Percentiles rank a stretch among this genome's conserved stretches.
These are phyloP conservation scores for Theileria luwenshuni DNA, from an alignment of 169 alveolate species.

Conservation along the genomic window DNA sequence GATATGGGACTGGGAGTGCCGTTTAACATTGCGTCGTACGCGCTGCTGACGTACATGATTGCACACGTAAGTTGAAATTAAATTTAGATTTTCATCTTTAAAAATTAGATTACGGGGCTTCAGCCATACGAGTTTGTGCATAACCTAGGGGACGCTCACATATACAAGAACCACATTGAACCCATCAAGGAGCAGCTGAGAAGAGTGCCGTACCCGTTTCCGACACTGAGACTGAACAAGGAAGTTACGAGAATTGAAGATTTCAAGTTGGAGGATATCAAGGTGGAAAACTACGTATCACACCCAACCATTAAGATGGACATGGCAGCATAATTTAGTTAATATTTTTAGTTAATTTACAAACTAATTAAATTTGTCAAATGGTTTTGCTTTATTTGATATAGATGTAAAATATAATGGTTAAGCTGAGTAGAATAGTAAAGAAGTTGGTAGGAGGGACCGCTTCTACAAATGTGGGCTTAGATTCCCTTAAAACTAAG, in stretches of 20 bases:
- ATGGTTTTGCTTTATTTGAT: not conserved
- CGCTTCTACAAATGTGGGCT: too few relatives aligned
- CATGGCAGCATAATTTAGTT: constrained; percentile 82
- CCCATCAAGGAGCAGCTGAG: constrained; percentile 88
- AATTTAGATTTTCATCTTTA: not conserved
- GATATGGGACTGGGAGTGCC: constrained; percentile 99
- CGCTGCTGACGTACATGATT: constrained; percentile 93
- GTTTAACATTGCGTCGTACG: constrained; percentile 96
- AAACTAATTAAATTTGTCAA: not conserved
- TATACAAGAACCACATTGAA: constrained; percentile 92
- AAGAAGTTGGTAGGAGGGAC: constrained; percentile 39
- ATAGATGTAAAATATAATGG: constrained; percentile 27
- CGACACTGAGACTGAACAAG: constrained; percentile 88
- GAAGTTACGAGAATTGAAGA: constrained; percentile 86
- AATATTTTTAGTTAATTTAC: constrained; percentile 5
- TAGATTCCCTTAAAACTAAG: constrained; percentile 27
- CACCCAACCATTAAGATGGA: constrained; percentile 89
- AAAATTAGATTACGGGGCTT: constrained; percentile 78
- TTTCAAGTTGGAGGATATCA: constrained; percentile 87
- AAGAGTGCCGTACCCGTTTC: constrained; percentile 96
- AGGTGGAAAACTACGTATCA: constrained; percentile 87
- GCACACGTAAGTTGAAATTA: constrained; percentile 86
- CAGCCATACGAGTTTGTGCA: constrained; percentile 92
- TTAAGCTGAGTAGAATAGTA: constrained; percentile 56
- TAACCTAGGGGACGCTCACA: constrained; percentile 95